These are phyloP conservation scores for Naganishia vishniacii DNA, from an alignment of 768 basidiomycete genomes.

Conservation along the genomic window DNA sequence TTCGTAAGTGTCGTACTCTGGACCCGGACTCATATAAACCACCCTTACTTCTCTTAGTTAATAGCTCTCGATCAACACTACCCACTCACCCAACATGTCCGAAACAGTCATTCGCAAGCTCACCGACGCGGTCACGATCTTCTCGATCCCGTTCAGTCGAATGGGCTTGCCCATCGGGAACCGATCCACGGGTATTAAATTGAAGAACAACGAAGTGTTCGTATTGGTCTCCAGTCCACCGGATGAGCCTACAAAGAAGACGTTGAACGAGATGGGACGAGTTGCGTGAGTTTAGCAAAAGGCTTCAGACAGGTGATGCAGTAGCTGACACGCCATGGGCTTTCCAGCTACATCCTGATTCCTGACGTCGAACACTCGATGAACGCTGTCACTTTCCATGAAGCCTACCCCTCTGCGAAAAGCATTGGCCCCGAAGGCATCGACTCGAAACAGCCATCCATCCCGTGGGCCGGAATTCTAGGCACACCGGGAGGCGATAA, in stretches of 20 bases:
- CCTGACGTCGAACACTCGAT: constrained; percentile 50
- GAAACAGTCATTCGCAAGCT: constrained; percentile 44
- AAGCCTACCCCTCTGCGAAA: constrained; percentile 57
- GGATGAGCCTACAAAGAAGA: constrained; percentile 60
- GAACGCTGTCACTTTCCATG: constrained; percentile 52
- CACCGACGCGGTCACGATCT: constrained; percentile 44
- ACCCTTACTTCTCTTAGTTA: no score
- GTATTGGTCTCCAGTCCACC: constrained; percentile 75
- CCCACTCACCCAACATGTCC: constrained; percentile 21
- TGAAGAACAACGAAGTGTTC: constrained; percentile 67
- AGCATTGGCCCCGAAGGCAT: constrained; percentile 59
- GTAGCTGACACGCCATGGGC: no score
- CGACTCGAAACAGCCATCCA: constrained; percentile 53
- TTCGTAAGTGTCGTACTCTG: no score
- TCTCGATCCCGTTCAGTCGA: constrained; percentile 53
- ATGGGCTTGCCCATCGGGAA: constrained; percentile 72
- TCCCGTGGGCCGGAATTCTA: constrained; percentile 56
- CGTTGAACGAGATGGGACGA: constrained; percentile 61
- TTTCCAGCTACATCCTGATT: constrained; percentile 47
- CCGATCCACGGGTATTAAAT: constrained; percentile 71
- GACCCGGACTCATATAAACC: no score
- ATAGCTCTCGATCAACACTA: no score
- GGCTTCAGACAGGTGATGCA: not conserved
- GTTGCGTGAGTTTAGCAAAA: constrained; percentile 56
- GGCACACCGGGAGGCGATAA: constrained; percentile 61